Conservation (phyloP, 768 basidiomycete genomes). For the Mycena vitilis region DNA sequence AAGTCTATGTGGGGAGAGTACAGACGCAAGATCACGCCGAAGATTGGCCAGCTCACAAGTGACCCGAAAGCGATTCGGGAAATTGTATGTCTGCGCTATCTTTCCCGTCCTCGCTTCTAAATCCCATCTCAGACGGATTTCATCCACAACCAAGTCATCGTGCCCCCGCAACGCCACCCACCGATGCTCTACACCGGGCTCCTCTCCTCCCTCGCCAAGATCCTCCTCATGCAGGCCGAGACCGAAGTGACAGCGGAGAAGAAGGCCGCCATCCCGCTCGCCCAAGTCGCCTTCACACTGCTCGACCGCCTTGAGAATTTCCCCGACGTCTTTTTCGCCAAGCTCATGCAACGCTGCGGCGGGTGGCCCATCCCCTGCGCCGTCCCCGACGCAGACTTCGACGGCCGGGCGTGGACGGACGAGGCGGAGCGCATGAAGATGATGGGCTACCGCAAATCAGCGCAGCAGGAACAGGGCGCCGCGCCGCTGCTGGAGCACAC, state of each 20-base stretch:
- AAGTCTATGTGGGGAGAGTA: conserved; percentile 74
- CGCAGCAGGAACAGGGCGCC: conserved; percentile 43
- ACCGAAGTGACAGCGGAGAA: conserved; percentile 92
- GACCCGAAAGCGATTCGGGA: conserved; percentile 68
- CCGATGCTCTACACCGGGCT: conserved; percentile 75
- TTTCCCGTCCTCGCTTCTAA: conserved; percentile 16
- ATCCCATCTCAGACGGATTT: conserved; percentile 28
- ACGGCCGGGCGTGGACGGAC: conserved; percentile 58
- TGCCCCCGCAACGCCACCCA: conserved; percentile 41
- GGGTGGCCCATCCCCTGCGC: conserved; percentile 85
- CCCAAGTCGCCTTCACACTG: conserved; percentile 78
- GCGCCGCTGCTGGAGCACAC: conserved; percentile 59
- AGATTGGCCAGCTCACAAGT: conserved; percentile 88
- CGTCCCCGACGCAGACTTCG: conserved; percentile 65
- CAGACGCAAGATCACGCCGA: conserved; percentile 85
- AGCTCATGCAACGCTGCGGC: conserved; percentile 88
- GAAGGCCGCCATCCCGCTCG: conserved; percentile 85
- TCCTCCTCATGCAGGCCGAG: conserved; percentile 93
- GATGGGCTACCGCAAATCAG: conserved; percentile 61
- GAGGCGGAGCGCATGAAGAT: conserved; percentile 58
- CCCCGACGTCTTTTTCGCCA: conserved; percentile 81
- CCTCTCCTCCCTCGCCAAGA: conserved; percentile 88
- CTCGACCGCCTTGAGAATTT: conserved; percentile 70
- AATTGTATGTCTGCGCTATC: conserved; percentile 62
- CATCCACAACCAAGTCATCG: conserved; percentile 35